phyloP scores from a whole-genome alignment of 768 basidiomycete species.

The Suillus tomentosus region DNA sequence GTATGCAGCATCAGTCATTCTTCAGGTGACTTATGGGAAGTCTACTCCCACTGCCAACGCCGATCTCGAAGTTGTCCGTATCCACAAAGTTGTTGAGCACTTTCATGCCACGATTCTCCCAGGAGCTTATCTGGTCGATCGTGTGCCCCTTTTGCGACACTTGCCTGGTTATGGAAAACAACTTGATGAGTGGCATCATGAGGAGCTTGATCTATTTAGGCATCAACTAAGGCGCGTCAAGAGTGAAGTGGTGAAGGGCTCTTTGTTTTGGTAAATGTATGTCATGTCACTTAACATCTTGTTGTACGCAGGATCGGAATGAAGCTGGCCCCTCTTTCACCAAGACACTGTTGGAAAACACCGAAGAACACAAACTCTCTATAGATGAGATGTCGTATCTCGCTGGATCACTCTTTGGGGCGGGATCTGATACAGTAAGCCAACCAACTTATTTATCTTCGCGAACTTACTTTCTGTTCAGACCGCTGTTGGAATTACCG shows the following conservation, averaged over 20 bases:
- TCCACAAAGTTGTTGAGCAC: conserved; percentile 24
- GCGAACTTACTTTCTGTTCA: conserved; percentile 11
- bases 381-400: conserved; percentile 58
- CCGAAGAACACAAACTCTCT: conserved; percentile 48
- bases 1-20: conserved; percentile 24
- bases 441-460: not conserved
- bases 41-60: conserved; percentile 20
- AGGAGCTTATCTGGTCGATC: conserved; percentile 36
- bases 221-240: conserved; percentile 45
- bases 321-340: conserved; percentile 39
- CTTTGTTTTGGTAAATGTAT: not conserved
- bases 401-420: conserved; percentile 62
- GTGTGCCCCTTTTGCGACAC: conserved; percentile 37
- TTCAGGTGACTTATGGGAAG: conserved; percentile 31
- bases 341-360: conserved; percentile 52
- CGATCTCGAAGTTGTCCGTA: conserved; percentile 16
- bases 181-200: conserved; percentile 50
- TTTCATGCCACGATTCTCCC: conserved; percentile 34
- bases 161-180: conserved; percentile 59
- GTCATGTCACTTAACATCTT: not conserved
- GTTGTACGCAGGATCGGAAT: conserved; percentile 12
- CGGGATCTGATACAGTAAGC: conserved; percentile 53
- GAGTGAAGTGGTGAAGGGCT: conserved; percentile 37
- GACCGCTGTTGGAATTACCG: conserved; percentile 52
- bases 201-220: conserved; percentile 53